A percentile compares a stretch with the other conserved stretches of the same genome.
Conservation (phyloP, 2,329 filamentous ascomycete species). For the Fusarium tupiense region DNA sequence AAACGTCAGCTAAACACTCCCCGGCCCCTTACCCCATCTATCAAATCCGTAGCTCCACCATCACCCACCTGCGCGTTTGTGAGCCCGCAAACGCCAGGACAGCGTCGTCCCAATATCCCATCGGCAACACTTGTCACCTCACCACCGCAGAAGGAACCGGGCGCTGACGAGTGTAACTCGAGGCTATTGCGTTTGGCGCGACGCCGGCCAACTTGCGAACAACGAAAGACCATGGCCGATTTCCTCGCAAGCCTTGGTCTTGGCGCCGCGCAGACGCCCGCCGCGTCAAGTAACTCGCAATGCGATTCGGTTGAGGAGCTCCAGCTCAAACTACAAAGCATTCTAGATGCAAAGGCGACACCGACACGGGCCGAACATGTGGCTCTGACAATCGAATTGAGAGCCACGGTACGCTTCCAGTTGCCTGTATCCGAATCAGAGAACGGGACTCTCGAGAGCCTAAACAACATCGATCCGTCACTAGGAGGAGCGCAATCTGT, state of each 20-base stretch:
- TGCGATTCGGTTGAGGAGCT: constrained; percentile 57
- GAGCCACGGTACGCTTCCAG: constrained; percentile 55
- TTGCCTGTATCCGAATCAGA: constrained; percentile 52
- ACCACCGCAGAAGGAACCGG: constrained; percentile 32
- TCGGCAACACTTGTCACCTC: background rate
- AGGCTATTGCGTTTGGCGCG: constrained; percentile 29
- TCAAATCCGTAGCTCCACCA: constrained; percentile 8
- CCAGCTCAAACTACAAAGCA: constrained; percentile 53
- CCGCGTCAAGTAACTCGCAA: constrained; percentile 34
- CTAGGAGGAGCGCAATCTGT: constrained; percentile 44
- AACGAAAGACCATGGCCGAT: constrained; percentile 47
- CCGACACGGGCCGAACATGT: constrained; percentile 62
- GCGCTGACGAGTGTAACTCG: constrained; percentile 18
- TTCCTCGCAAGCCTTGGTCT: constrained; percentile 52
- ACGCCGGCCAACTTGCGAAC: background rate
- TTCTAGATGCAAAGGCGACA: constrained; percentile 55
- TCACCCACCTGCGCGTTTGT: constrained; percentile 14
- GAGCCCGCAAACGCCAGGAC: constrained; percentile 16
- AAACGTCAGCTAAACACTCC: background rate
- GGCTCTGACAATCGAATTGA: constrained; percentile 58
- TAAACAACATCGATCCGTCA: constrained; percentile 49
- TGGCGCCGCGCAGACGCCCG: constrained; percentile 34
- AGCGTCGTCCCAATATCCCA: background rate
- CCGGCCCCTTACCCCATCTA: background rate
- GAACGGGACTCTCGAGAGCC: constrained; percentile 46